These are phyloP conservation scores for Porphyra umbilicalis DNA, from an alignment of 31 red algal genomes.

Conservation along the genomic window DNA sequence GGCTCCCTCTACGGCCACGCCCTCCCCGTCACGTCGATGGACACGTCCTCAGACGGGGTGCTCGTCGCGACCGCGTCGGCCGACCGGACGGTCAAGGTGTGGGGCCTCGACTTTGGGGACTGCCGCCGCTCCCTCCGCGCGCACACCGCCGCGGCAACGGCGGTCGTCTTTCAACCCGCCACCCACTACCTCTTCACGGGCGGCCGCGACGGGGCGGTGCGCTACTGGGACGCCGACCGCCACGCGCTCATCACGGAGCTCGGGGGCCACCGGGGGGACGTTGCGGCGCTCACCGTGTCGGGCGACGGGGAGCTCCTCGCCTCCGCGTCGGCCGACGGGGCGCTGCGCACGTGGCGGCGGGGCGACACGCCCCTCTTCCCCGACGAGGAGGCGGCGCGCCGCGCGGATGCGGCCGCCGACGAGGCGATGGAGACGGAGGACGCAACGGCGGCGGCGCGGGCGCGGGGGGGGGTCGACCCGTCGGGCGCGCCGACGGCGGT, in stretches of 20 bases:
- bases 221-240: constrained; percentile 95
- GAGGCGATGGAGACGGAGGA: background rate
- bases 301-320: constrained; percentile 78
- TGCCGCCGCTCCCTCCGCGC: constrained; percentile 80
- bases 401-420: constrained; percentile 48
- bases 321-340: constrained; percentile 63
- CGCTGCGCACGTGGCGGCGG: constrained; percentile 78
- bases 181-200: constrained; percentile 91
- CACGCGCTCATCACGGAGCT: constrained; percentile 63
- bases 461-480: background rate
- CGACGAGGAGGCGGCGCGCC: constrained; percentile 72
- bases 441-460: background rate
- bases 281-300: constrained; percentile 36
- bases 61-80: constrained; percentile 89
- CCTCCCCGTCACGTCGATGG: constrained; percentile 81
- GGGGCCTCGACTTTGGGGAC: constrained; percentile 99
- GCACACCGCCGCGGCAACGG: constrained; percentile 70
- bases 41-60: constrained; percentile 79
- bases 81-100: constrained; percentile 94
- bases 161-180: constrained; percentile 72
- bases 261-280: constrained; percentile 64
- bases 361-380: constrained; percentile 77
- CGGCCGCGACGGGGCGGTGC: constrained; percentile 73
- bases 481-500: background rate
- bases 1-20: constrained; percentile 93